Percentiles rank a stretch among this genome's conserved stretches.
Evolutionary conservation across 208 protist genomes (phyloP).

Genomic region (Leishmania tropica): DNA sequence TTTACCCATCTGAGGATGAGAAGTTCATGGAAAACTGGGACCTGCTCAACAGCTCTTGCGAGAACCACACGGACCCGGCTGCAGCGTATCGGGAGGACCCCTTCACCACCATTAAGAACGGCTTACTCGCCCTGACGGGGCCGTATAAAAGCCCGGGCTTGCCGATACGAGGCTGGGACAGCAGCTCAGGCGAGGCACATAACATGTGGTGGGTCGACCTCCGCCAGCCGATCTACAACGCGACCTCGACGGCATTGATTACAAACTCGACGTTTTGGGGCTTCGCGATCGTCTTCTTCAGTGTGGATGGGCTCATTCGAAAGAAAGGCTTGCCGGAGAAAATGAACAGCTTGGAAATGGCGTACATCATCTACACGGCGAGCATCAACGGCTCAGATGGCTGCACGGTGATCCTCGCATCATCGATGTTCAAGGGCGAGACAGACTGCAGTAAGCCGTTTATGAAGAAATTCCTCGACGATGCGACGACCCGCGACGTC

Average conservation of each 20-base stretch:
- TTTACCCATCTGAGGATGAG: constrained; percentile 26
- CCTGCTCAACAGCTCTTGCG: background rate
- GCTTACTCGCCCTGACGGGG: constrained; percentile 30
- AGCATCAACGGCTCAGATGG: background rate
- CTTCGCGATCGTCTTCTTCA: constrained; percentile 48
- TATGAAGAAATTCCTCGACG: constrained; percentile 16
- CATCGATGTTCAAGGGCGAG: background rate
- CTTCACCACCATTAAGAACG: constrained; percentile 27
- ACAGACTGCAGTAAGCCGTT: constrained; percentile 13
- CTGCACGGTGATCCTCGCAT: constrained; percentile 25
- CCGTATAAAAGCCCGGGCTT: constrained; percentile 29
- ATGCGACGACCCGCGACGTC: constrained; percentile 30
- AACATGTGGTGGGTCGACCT: constrained; percentile 51
- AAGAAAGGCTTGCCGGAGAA: constrained; percentile 5
- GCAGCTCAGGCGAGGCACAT: background rate
- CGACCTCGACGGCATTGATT: constrained; percentile 5
- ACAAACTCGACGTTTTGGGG: constrained; percentile 67
- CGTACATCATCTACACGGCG: constrained; percentile 23
- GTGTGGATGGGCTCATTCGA: constrained; percentile 40
- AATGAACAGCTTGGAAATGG: constrained; percentile 19
- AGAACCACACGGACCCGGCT: background rate
- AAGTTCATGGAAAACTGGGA: constrained; percentile 28
- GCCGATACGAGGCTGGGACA: background rate
- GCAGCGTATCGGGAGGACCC: background rate
- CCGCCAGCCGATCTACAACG: constrained; percentile 57